These are phyloP conservation scores for Puya raimondii DNA, from an alignment of 176 grass and related monocot genomes.

Conservation along the genomic window DNA sequence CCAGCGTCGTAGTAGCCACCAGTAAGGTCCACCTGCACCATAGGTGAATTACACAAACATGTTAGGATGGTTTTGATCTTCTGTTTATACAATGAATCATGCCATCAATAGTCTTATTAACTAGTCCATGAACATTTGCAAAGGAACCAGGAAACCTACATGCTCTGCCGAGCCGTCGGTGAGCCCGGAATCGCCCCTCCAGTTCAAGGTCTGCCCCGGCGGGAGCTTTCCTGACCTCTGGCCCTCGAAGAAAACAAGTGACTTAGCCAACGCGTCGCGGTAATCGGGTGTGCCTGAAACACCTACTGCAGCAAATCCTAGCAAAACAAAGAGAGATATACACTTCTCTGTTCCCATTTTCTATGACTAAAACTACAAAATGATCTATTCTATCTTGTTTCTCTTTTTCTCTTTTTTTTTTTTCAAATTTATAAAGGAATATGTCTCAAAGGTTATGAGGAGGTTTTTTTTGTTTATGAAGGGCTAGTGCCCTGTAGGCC, in stretches of 20 bases:
- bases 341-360: too few relatives aligned
- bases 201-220: constrained; percentile 24
- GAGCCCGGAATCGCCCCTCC: constrained; percentile 50
- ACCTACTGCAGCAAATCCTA: too few relatives aligned
- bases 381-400: too few relatives aligned
- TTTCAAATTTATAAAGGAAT: too few relatives aligned
- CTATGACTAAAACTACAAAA: too few relatives aligned
- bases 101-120: not conserved
- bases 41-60: not conserved
- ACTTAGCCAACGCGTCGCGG: constrained; percentile 48
- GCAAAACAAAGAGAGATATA: too few relatives aligned
- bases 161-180: constrained; percentile 6
- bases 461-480: too few relatives aligned
- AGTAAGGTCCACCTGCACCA: constrained; percentile 23
- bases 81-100: not conserved
- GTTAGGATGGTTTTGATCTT: too few relatives aligned
- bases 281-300: constrained; percentile 35
- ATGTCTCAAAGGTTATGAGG: too few relatives aligned
- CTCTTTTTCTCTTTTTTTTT: too few relatives aligned
- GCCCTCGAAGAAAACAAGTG: constrained; percentile 56
- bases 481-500: too few relatives aligned
- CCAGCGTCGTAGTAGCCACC: constrained; percentile 41
- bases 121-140: not conserved
- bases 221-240: constrained; percentile 58
- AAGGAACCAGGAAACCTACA: not conserved